Base-by-base conservation (phyloP, 1,284 basidiomycete genomes). In the Stygiomarasmius scandens region DNA sequence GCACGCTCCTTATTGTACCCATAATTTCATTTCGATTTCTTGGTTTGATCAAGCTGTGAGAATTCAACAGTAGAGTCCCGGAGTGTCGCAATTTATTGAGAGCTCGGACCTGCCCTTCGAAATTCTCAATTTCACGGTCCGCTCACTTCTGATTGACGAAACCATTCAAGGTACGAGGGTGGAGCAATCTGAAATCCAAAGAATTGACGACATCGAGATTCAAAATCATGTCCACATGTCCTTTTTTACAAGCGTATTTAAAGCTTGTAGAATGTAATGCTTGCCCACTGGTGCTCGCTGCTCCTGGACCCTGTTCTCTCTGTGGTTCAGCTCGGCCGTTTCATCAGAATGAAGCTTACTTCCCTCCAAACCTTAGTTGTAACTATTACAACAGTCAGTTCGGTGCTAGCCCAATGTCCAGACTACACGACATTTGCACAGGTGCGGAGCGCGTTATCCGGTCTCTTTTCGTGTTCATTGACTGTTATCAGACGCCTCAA, bases 351-450 rank as follows among this genome's bases (percentile, higher is more conserved):
- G 70, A 73, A 67, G 55, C 61, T 74, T 43, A 55, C 65, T 41
- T 52, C 69, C 29, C 63, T 61, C 27, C 63, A 47, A 34, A 19
- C 44, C 44, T 23, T 70, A 22, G 59, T 64, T 29, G 50, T 70
- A 47, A 59, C 70, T 46, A 64, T 68, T 46, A 59, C 71, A 36
- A 64, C 71, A 41, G 45, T 74, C 20, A 61, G 22, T 27, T 34
- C 67, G 0, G 63, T 69, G 43, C 69, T 46, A 1, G 54, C 73
- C 24, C 75, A 79, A 67, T 89, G 87, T 65, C 85, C 85, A 32
- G 83, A 85, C 64, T 89, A 82, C 63, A 83, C 85, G 11, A 74
- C 74, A 0, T 89, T 81, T 67, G 80, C 87, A n/a, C 78, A 82
- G 71, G 86, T 85, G 59, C 20, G 68, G 62, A n/a, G 16, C 38